Evolutionary conservation across 2,329 filamentous ascomycete genomes (phyloP).

Genomic region (Penicillium sp.): DNA sequence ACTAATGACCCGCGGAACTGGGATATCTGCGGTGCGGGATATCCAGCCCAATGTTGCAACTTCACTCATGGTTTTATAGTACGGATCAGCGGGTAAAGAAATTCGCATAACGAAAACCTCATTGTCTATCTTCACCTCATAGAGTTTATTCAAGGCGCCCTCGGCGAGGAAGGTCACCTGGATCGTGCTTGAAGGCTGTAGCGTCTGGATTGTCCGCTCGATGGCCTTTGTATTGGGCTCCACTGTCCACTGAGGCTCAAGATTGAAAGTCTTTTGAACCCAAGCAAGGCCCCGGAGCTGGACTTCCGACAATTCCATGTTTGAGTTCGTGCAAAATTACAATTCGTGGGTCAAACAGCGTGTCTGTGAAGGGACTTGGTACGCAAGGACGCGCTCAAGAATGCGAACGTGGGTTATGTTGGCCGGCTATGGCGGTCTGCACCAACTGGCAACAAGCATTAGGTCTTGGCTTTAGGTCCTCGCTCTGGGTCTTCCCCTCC

Average conservation of each 20-base stretch:
- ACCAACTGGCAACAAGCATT: too few relatives aligned
- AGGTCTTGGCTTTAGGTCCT: too few relatives aligned
- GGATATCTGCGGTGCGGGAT: slow-evolving; percentile 8
- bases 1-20: slow-evolving; percentile 11
- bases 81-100: slow-evolving; percentile 10
- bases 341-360: too few relatives aligned
- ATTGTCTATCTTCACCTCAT: slow-evolving; percentile 7
- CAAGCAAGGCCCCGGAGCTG: slow-evolving; percentile 3
- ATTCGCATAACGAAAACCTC: slow-evolving; percentile 12
- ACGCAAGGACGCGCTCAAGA: too few relatives aligned
- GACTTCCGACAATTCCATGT: neutral
- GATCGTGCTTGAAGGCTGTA: slow-evolving; percentile 3
- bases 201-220: slow-evolving; percentile 10
- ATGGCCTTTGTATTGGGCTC: slow-evolving; percentile 8
- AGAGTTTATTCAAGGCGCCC: slow-evolving; percentile 13
- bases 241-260: slow-evolving; percentile 7
- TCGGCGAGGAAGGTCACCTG: slow-evolving; percentile 7
- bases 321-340: neutral
- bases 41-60: slow-evolving; percentile 15
- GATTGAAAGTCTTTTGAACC: slow-evolving; percentile 4
- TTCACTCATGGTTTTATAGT: slow-evolving; percentile 14
- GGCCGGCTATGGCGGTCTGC: too few relatives aligned
- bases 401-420: too few relatives aligned
- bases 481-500: too few relatives aligned
- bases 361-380: too few relatives aligned